Base-by-base conservation (phyloP, 192 early-diverging fungal genomes). In the Physocladia obscura region DNA sequence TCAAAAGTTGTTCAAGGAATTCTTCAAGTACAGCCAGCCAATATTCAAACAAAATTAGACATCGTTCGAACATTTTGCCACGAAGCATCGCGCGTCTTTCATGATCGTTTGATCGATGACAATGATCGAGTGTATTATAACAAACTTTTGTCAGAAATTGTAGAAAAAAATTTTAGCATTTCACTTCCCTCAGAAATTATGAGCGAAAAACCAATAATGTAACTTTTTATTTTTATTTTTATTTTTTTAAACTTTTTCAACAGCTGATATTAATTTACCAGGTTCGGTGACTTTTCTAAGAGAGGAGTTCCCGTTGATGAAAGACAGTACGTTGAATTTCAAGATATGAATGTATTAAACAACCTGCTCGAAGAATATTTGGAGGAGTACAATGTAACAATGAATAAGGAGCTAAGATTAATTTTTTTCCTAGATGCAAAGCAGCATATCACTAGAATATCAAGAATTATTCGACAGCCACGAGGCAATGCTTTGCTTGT, bases 371-470 rank as follows among this genome's bases (percentile, higher is more conserved):
- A 86, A 72, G 84, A 86, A 55, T 86, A 86, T 62, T 69, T 86
- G 26, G 85, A 87, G 67, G 85, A 87, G 49, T 87, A 87, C 69
- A 87, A 87, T 57, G 85, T 87, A 3, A 87, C 82, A 15, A 76
- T 82, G 59, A 82, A 76, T 65, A 82, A 86, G 58, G 82, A 86
- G 36, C 62, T 81, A 17, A 26, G 84, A 3, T 62, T 86, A 29
- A 86, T 86, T n/a, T 86, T 86, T 73, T 86, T 86, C 49, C 71
- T 84, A 71, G 84, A 86, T 49, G 84, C 84, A 57, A 81, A 84
- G 59, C 84, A 86, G 59, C 84, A 86, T 57, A 84, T 86, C 22
- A 80, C 84, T 4, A 35, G 84, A 32, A 86, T 86, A 38, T 75
- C 77, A 1, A 70, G 84, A 35, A 86, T 86, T 57, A 84, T 86